Evolutionary conservation across 2,329 filamentous ascomycete genomes (phyloP), one percentile per base, ranked within the genome.

Genomic region (Teratosphaeria gauchensis): DNA sequence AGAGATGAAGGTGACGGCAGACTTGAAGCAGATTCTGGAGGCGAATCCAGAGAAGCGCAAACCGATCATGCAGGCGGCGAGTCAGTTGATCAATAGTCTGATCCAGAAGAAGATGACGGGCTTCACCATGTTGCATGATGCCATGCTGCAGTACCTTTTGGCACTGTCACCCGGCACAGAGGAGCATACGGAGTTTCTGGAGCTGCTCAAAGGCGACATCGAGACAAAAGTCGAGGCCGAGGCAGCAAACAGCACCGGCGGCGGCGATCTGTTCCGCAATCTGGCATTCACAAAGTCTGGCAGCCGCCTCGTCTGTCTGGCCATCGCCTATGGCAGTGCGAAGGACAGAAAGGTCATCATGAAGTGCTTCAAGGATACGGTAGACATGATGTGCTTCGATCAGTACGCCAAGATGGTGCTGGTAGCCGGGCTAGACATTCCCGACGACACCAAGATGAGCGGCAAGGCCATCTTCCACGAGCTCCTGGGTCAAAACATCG

Each of bases 111-210:
- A 94, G 76, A 86, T 94, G 76, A 95, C 90, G 0, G 92, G 90
- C 9, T 97, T 99, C 76, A 97, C 92, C 1, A 95, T 99, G 82
- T 83, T 99, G 21, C 95, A 99, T 74, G 94, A 97, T 69, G 94
- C 94, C 55, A 96, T 99, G 92, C 80, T 96, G 60, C 92, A 99
- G 72, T 99, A 96, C 75, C 96, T 92, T 75, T 77, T 90, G 56
- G 92, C 88, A 68, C 84, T 86, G 53, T 86, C 88, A 64, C 78
- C 83, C 4, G 91, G 88, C 3, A 89, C 86, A 52, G 85, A 89
- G 59, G 92, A 97, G 72, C 86, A 90, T 51, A 88, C 80, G 33
- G 91, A 95, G 67, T 96, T 96, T 70, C 77, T 95, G 59, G 92
- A 97, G 73, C 81, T 95, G 65, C 79, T 99, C 69, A 95, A 95